Evolutionary conservation across 192 early-diverging fungal genomes (phyloP), one percentile per base, ranked within the genome.

Genomic region (Coemansia sp.): DNA sequence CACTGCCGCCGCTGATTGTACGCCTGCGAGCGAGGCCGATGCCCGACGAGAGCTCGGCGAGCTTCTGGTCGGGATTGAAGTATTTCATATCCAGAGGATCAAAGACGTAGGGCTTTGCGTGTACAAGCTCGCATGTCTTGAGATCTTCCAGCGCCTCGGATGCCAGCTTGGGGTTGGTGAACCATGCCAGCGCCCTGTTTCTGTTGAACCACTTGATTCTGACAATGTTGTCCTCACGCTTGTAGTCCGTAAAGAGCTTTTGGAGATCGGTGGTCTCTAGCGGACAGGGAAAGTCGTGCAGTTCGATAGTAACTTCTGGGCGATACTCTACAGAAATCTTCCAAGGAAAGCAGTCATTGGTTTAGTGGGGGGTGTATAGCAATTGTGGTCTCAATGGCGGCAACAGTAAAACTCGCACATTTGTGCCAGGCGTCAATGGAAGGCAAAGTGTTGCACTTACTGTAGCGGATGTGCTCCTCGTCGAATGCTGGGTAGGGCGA

Each of bases 161-260:
- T 15, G 70, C 79, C 29, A 68, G 41, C 57, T 65, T 44, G 11
- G 79, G 59, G 65, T 66, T 69, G 55, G 79, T 75, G 59, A 81
- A 81, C 79, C 79, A 81, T 19, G 79, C 79, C 36, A 81, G 38
- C 6, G 79, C 79, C 30, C 73, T 68, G 73, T 75, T 81, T 52
- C 73, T 68, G 70, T 81, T 81, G 61, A 81, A 81, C 79, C 79
- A 81, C 62, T 75, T 75, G 64, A 81, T 81, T 50, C 79, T 57
- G n/a, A 75, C 73, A 38, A 81, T 81, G 73, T 75, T 81, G 69
- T 81, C 73, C 37, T 65, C 70, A 64, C 63, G 65, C 68, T 75
- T 81, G 73, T 81, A 64, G 28, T 47, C 62, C 14, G 47, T 60
- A 57, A 81, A 72, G 45, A 75, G 65, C 45, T 68, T 62, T 40